These are phyloP conservation scores for Fusarium globosum DNA, from an alignment of 2,329 filamentous ascomycete species.

Conservation along the genomic window DNA sequence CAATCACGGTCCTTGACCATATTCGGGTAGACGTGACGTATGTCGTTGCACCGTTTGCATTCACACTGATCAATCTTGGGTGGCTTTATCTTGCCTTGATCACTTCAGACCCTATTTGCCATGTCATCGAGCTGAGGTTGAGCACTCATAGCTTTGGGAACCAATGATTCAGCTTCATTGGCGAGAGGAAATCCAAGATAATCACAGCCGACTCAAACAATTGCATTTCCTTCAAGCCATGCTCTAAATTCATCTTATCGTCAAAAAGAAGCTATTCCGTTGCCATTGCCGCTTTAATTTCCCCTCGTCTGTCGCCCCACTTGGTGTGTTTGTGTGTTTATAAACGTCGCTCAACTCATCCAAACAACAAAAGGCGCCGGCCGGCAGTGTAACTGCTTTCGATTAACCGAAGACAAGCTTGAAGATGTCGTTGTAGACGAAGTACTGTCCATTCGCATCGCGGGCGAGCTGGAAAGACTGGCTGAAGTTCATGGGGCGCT, in stretches of 20 bases:
- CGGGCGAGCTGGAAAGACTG: conserved; percentile 88
- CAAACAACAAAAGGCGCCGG: conserved; percentile 9
- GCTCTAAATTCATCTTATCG: conserved; percentile 41
- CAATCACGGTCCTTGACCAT: not conserved
- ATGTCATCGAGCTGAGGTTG: conserved; percentile 5
- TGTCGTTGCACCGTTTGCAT: not conserved
- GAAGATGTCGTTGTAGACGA: conserved; percentile 95
- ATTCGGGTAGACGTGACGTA: not conserved
- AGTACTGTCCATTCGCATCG: conserved; percentile 76
- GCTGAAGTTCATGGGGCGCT: conserved; percentile 89
- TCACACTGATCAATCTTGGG: not conserved
- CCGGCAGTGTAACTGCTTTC: not conserved
- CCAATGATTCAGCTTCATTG: not conserved
- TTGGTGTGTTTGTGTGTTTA: conserved; percentile 25
- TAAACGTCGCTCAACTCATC: conserved; percentile 12
- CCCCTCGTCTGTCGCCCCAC: conserved; percentile 33
- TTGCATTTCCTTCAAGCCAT: conserved; percentile 6
- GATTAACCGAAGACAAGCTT: conserved; percentile 78
- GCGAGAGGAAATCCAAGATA: not conserved
- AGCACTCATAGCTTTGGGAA: conserved; percentile 6
- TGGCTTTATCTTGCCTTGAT: not conserved
- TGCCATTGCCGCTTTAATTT: conserved; percentile 31
- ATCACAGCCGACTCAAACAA: conserved; percentile 17
- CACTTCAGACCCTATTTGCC: not conserved
- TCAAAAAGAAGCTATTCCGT: conserved; percentile 33